Conservation (phyloP, 116 monocot genomes). For the Thalassia testudinum region DNA sequence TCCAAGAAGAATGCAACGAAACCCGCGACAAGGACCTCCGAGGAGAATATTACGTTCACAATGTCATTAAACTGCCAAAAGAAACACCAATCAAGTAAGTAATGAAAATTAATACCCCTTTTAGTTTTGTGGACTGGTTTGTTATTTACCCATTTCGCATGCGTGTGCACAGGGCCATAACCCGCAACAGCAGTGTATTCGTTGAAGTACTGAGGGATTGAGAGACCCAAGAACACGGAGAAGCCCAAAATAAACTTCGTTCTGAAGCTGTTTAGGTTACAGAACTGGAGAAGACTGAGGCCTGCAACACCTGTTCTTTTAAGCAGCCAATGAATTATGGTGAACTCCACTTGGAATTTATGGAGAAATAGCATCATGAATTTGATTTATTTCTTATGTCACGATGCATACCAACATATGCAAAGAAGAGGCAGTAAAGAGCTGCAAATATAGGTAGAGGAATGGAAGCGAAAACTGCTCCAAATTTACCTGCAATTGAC, state of each 20-base stretch:
- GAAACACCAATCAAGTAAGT: neutral
- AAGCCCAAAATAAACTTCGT: constrained; percentile 81
- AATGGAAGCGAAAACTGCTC: constrained; percentile 81
- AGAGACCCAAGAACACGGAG: constrained; percentile 76
- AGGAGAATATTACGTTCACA: constrained; percentile 83
- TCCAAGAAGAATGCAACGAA: constrained; percentile 73
- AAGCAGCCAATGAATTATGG: neutral
- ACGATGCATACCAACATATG: constrained; percentile 44
- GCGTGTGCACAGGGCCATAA: constrained; percentile 69
- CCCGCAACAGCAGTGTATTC: constrained; percentile 84
- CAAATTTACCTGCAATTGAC: constrained; percentile 59
- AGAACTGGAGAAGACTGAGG: constrained; percentile 69
- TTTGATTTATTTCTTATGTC: no score
- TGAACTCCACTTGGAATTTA: no score
- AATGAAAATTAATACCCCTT: neutral
- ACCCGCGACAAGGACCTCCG: constrained; percentile 70
- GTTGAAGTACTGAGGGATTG: constrained; percentile 85
- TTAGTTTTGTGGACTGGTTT: neutral
- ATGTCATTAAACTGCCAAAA: constrained; percentile 79
- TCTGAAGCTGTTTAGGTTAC: constrained; percentile 80
- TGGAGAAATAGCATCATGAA: no score
- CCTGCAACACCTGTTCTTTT: constrained; percentile 59
- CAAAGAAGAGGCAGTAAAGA: constrained; percentile 81
- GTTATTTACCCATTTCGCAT: constrained; percentile 52
- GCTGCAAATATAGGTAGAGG: constrained; percentile 72